Conservation (phyloP, 129 eudicot species). For the Glebionis coronaria region DNA sequence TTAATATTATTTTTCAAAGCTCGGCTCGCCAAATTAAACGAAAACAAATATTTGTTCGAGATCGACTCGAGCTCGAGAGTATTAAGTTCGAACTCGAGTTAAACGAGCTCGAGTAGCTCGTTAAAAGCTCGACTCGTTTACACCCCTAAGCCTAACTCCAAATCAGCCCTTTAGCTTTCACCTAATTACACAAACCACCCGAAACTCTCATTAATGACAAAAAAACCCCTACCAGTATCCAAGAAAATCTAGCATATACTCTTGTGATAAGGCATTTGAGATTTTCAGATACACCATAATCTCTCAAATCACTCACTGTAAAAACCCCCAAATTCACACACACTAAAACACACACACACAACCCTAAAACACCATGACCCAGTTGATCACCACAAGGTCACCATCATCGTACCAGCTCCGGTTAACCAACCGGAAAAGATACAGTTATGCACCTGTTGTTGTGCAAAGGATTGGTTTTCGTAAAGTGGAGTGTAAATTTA, state of each 20-base stretch:
- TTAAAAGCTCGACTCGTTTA: too few relatives aligned
- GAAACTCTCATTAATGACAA: neutral
- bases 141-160: too few relatives aligned
- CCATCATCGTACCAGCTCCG: slow-evolving; percentile 74
- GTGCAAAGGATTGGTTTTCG: slow-evolving; percentile 36
- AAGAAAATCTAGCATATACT: neutral
- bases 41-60: too few relatives aligned
- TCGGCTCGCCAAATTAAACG: too few relatives aligned
- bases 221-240: slow-evolving; percentile 1
- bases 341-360: slow-evolving; percentile 10
- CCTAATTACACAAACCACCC: slow-evolving; percentile 15
- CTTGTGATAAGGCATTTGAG: too few relatives aligned
- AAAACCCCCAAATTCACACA: slow-evolving; percentile 26
- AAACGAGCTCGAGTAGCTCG: too few relatives aligned
- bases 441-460: slow-evolving; percentile 28
- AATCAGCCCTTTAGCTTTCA: neutral
- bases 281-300: too few relatives aligned
- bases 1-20: too few relatives aligned
- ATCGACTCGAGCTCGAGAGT: too few relatives aligned
- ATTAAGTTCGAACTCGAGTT: too few relatives aligned
- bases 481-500: slow-evolving; percentile 32
- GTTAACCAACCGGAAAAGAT: slow-evolving; percentile 43
- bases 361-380: slow-evolving; percentile 21
- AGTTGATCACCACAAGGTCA: slow-evolving; percentile 28
- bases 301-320: too few relatives aligned